These are phyloP conservation scores for Endoconidiophora polonica DNA, from an alignment of 2,329 filamentous ascomycete genomes.

Conservation along the genomic window DNA sequence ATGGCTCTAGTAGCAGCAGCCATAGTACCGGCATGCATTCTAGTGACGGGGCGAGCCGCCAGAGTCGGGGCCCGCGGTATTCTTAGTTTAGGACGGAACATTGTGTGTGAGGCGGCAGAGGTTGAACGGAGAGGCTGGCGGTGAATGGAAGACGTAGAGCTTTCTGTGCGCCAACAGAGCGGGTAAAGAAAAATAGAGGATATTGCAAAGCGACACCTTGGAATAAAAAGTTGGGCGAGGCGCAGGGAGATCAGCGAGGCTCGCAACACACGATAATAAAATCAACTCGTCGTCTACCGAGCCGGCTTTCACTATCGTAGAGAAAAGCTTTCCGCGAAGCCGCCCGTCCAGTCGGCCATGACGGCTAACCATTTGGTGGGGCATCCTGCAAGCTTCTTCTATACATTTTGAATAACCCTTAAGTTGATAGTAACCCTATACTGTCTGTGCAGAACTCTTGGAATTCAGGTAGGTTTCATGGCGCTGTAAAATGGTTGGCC, in stretches of 20 bases:
- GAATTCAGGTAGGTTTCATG: no score
- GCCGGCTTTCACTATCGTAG: conserved; percentile 2
- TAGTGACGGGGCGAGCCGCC: conserved; percentile 11
- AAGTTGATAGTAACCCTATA: not conserved
- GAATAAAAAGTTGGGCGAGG: not conserved
- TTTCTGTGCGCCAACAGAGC: not conserved
- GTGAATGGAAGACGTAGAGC: not conserved
- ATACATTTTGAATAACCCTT: not conserved
- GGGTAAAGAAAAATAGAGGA: not conserved
- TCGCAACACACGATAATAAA: not conserved
- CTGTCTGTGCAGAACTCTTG: no score
- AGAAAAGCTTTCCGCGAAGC: conserved; percentile 11
- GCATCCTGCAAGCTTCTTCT: not conserved
- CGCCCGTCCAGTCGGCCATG: not conserved
- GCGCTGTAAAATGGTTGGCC: no score
- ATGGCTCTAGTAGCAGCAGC: conserved; percentile 24
- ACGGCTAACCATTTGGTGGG: conserved; percentile 10
- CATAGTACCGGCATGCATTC: conserved; percentile 21
- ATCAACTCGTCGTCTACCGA: not conserved
- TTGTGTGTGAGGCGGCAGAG: conserved; percentile 19
- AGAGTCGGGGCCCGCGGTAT: conserved; percentile 28
- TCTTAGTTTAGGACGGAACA: conserved; percentile 39
- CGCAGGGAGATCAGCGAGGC: not conserved
- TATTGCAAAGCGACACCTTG: not conserved
- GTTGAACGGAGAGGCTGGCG: not conserved